Percentiles rank a stretch among this genome's conserved stretches.
phyloP scores from a whole-genome alignment of 345 rosid genomes.

The Triadica sebifera region DNA sequence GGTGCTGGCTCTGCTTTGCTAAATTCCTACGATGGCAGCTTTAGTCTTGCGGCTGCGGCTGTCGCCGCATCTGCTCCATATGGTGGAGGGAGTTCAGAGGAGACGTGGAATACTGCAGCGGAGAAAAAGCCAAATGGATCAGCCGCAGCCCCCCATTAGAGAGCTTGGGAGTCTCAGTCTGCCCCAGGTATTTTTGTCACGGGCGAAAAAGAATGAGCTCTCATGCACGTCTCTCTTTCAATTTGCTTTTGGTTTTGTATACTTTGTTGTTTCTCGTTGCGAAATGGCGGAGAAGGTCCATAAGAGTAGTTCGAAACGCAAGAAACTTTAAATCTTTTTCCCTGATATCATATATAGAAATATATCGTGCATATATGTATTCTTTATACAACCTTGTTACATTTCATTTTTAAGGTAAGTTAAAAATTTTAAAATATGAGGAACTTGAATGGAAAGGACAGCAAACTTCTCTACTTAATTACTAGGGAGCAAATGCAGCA shows the following conservation, averaged over 20 bases:
- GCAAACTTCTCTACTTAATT: neutral
- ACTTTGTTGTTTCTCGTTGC: neutral
- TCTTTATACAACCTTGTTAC: too few species aligned
- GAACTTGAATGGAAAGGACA: neutral
- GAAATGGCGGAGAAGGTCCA: neutral
- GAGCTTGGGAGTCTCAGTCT: neutral
- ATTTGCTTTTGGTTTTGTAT: neutral
- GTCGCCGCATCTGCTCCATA: slow-evolving; percentile 3
- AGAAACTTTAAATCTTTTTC: neutral
- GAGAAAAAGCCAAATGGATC: slow-evolving; percentile 34
- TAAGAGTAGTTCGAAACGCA: neutral
- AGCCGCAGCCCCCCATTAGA: slow-evolving; percentile 24
- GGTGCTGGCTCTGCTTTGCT: slow-evolving; percentile 50
- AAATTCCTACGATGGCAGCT: slow-evolving; percentile 43
- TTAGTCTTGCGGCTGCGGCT: slow-evolving; percentile 21
- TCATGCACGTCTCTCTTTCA: neutral
- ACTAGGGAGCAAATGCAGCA: neutral
- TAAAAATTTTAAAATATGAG: neutral
- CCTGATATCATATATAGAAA: neutral
- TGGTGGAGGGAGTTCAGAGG: slow-evolving; percentile 32
- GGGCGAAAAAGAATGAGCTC: slow-evolving; percentile 2
- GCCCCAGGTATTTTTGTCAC: slow-evolving; percentile 16
- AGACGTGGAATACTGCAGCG: slow-evolving; percentile 38
- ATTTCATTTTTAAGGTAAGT: neutral
- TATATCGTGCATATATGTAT: neutral